These are phyloP conservation scores for Cicer arietinum DNA, from an alignment of 306 rosid genomes.

Conservation along the genomic window DNA sequence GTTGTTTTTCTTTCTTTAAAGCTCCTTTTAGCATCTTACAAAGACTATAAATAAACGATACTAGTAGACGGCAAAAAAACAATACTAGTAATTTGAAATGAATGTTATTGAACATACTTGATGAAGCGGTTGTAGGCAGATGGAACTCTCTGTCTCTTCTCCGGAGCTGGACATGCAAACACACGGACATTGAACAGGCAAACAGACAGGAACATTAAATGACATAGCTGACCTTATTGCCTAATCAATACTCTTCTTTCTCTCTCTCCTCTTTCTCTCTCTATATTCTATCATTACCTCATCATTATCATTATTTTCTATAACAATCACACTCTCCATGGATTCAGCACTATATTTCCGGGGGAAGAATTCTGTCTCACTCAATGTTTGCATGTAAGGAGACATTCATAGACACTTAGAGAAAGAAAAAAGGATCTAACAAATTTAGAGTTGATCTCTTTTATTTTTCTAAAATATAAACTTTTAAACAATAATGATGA, in stretches of 20 bases:
- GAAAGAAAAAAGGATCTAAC: background rate
- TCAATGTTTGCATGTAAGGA: constrained; percentile 45
- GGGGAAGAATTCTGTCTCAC: constrained; percentile 52
- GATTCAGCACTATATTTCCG: constrained; percentile 53
- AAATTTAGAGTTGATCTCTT: background rate
- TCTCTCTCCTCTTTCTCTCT: background rate
- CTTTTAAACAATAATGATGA: background rate
- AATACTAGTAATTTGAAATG: background rate
- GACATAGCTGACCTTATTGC: constrained; percentile 45
- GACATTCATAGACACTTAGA: constrained; percentile 39
- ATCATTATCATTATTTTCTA: constrained; percentile 54
- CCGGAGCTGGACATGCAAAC: constrained; percentile 83
- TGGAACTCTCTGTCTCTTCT: constrained; percentile 98
- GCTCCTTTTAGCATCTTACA: too few relatives aligned
- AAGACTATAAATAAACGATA: too few relatives aligned
- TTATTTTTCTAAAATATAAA: background rate
- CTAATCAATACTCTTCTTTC: constrained; percentile 15
- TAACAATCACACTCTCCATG: constrained; percentile 55
- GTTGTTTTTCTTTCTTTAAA: too few relatives aligned
- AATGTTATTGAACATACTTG: constrained; percentile 65
- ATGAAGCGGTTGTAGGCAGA: constrained; percentile 99
- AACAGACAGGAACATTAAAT: constrained; percentile 53
- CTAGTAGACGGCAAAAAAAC: too few relatives aligned
- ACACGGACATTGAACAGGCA: constrained; percentile 49
- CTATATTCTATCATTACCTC: constrained; percentile 55